Evolutionary conservation across 192 early-diverging fungal species (phyloP).

Genomic region (Phycomyces blakesleeanus): DNA sequence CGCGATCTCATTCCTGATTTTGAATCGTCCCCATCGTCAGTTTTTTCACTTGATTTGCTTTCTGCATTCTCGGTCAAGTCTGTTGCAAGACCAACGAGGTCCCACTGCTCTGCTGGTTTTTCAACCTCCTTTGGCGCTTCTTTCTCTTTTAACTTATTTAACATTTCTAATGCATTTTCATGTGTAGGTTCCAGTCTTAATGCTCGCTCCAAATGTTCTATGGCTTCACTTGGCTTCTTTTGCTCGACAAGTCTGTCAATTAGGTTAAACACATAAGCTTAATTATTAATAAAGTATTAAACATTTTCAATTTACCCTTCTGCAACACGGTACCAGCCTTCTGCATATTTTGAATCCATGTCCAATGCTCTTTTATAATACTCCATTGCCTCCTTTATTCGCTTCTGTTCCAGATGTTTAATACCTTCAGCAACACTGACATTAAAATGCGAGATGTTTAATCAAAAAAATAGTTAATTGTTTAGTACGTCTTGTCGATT

Average conservation of each 20-base stretch:
- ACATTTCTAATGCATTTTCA: slow-evolving; percentile 43
- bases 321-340: slow-evolving; percentile 33
- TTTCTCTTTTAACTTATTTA: slow-evolving; percentile 13
- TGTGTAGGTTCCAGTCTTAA: slow-evolving; percentile 43
- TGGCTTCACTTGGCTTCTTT: slow-evolving; percentile 49
- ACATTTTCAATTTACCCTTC: slow-evolving; percentile 24
- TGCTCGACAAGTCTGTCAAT: slow-evolving; percentile 22
- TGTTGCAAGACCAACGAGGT: neutral
- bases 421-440: slow-evolving; percentile 30
- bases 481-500: neutral
- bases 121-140: slow-evolving; percentile 5
- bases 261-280: neutral
- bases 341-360: slow-evolving; percentile 39
- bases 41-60: neutral
- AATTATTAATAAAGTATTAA: neutral
- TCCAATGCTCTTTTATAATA: slow-evolving; percentile 33
- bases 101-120: slow-evolving; percentile 14
- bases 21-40: neutral
- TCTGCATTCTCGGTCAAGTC: neutral
- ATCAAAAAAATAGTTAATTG: neutral
- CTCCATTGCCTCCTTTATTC: slow-evolving; percentile 25
- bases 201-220: slow-evolving; percentile 47
- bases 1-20: neutral
- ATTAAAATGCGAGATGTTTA: neutral
- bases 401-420: slow-evolving; percentile 18